phyloP scores from a whole-genome alignment of 768 basidiomycete genomes.

The Lactifluus volemus region DNA sequence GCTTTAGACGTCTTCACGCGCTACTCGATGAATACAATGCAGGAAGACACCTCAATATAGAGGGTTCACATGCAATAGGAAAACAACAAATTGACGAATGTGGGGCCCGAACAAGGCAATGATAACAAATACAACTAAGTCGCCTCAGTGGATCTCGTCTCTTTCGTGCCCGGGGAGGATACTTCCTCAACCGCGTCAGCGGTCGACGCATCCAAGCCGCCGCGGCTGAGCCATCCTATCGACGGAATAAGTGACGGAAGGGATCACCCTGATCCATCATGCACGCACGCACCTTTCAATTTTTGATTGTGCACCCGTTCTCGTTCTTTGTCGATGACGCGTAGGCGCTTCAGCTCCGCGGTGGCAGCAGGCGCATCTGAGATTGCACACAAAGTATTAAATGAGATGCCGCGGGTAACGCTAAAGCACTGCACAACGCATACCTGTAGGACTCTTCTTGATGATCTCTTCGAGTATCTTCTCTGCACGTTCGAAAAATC shows the following conservation, averaged over 20 bases:
- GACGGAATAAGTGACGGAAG: not conserved
- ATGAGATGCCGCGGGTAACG: not conserved
- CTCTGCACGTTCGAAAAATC: constrained; percentile 67
- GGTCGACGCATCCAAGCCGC: constrained; percentile 2
- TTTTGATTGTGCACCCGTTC: constrained; percentile 60
- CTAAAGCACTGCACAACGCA: constrained; percentile 1
- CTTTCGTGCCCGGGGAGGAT: constrained; percentile 5
- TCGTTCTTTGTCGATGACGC: constrained; percentile 54
- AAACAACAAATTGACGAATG: not conserved
- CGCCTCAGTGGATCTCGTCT: not conserved
- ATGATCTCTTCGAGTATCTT: constrained; percentile 57
- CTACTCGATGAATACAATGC: not conserved
- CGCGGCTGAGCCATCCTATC: constrained; percentile 15
- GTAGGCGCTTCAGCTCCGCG: constrained; percentile 56
- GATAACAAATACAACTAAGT: not conserved
- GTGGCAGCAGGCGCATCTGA: constrained; percentile 51
- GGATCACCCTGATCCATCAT: not conserved
- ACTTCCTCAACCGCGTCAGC: constrained; percentile 7
- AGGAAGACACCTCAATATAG: not conserved
- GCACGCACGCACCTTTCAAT: constrained; percentile 48
- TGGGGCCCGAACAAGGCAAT: not conserved
- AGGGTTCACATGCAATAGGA: not conserved
- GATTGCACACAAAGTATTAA: not conserved
- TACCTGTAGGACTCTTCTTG: constrained; percentile 54
- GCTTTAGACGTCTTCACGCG: not conserved